Percentiles rank a stretch among this genome's conserved stretches.
Evolutionary conservation across 352 stramenopile species (phyloP).

Genomic region (Pythium sp.): DNA sequence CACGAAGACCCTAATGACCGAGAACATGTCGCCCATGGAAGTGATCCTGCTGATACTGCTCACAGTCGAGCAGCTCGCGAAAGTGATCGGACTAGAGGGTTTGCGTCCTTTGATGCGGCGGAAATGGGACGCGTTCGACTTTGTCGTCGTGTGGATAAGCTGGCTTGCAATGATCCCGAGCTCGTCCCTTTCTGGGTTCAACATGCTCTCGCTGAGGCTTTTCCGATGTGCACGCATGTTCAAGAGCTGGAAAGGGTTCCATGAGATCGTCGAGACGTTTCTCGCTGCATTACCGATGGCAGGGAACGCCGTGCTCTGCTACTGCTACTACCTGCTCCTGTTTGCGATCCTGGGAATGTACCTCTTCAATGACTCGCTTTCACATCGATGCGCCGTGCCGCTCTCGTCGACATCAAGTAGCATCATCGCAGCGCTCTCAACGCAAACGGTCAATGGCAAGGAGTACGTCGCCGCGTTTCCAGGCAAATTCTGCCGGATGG

Average conservation of each 20-base stretch:
- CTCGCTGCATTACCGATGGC: conserved; percentile 69
- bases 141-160: conserved; percentile 54
- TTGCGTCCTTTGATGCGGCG: conserved; percentile 48
- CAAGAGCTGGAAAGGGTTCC: conserved; percentile 73
- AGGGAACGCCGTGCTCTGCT: conserved; percentile 68
- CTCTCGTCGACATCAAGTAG: conserved; percentile 25
- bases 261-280: conserved; percentile 80
- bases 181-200: conserved; percentile 51
- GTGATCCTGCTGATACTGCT: conserved; percentile 62
- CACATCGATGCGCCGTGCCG: conserved; percentile 53
- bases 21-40: conserved; percentile 56
- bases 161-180: conserved; percentile 56
- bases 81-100: conserved; percentile 64
- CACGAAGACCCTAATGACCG: conserved; percentile 37
- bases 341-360: conserved; percentile 88
- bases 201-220: conserved; percentile 69
- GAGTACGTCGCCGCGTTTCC: conserved; percentile 56
- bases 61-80: conserved; percentile 62
- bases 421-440: conserved; percentile 12
- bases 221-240: conserved; percentile 69
- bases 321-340: conserved; percentile 84
- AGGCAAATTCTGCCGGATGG: conserved; percentile 48
- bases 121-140: conserved; percentile 74
- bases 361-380: conserved; percentile 81
- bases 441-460: conserved; percentile 15